A percentile compares a stretch with the other conserved stretches of the same genome.
phyloP scores from a whole-genome alignment of 768 basidiomycete genomes.

The Boletus pseudo-olivaceus region DNA sequence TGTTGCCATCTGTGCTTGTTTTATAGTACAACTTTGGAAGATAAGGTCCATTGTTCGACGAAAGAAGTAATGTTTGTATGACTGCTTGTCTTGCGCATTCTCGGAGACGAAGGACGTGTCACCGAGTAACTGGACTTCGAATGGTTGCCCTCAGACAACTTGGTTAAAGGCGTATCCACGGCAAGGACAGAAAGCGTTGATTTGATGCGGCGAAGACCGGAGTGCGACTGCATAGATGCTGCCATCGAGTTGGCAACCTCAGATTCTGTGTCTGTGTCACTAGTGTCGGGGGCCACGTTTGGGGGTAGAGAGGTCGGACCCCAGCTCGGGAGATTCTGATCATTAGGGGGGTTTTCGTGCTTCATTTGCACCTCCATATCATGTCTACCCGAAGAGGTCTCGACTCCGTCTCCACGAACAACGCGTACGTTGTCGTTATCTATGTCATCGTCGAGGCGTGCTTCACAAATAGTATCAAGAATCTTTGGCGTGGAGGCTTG shows the following conservation, averaged over 20 bases:
- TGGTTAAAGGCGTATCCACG: slow-evolving; percentile 15
- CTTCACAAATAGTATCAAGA: slow-evolving; percentile 54
- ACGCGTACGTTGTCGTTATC: slow-evolving; percentile 61
- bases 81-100: slow-evolving; percentile 45
- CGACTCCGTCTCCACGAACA: slow-evolving; percentile 73
- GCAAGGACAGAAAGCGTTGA: slow-evolving; percentile 30
- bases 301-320: slow-evolving; percentile 21
- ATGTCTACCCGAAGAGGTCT: slow-evolving; percentile 41
- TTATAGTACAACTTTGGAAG: slow-evolving; percentile 55
- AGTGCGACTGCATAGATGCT: slow-evolving; percentile 10
- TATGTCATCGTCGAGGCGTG: slow-evolving; percentile 65
- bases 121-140: slow-evolving; percentile 25
- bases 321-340: slow-evolving; percentile 54
- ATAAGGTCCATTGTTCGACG: slow-evolving; percentile 56
- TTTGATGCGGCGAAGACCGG: slow-evolving; percentile 27
- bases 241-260: slow-evolving; percentile 9
- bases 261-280: neutral
- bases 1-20: slow-evolving; percentile 31
- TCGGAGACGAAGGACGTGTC: slow-evolving; percentile 43
- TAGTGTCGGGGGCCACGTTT: slow-evolving; percentile 1
- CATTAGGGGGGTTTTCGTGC: slow-evolving; percentile 21
- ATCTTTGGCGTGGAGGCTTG: slow-evolving; percentile 49
- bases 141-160: slow-evolving; percentile 7
- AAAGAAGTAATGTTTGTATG: slow-evolving; percentile 58
- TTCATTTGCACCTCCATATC: slow-evolving; percentile 39